A percentile compares a stretch with the other conserved stretches of the same genome.
Conservation (phyloP, 202 grass and related monocot genomes). For the Carex sylvatica region DNA sequence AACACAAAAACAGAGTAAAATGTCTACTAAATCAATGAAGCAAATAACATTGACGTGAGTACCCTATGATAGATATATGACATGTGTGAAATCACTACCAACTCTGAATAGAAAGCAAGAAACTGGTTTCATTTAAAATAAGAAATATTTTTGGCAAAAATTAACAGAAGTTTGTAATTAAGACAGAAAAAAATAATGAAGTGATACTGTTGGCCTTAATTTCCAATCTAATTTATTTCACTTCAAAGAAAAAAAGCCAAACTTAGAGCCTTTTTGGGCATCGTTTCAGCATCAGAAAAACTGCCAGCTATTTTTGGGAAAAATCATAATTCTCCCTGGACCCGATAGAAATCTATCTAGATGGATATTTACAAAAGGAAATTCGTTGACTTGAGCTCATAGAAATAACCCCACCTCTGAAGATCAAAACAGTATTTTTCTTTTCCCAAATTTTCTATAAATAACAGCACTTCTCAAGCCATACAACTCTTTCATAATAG, state of each 20-base stretch:
- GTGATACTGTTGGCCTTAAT: neutral
- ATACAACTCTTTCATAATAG: neutral
- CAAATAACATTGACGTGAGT: neutral
- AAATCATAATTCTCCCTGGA: neutral
- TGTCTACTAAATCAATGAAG: neutral
- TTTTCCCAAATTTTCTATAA: neutral
- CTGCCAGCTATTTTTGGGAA: neutral
- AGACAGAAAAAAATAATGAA: conserved; percentile 7
- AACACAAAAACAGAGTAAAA: neutral
- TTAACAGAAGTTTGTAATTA: neutral
- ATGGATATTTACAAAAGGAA: neutral
- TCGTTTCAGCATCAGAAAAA: neutral
- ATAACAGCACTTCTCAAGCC: neutral
- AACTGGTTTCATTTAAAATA: neutral
- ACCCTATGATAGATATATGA: neutral
- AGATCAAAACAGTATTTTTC: neutral
- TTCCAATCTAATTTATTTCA: neutral
- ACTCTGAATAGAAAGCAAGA: conserved; percentile 4
- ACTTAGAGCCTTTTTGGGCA: neutral
- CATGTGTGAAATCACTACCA: neutral
- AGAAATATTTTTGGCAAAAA: neutral
- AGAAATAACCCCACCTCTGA: neutral
- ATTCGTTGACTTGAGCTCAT: neutral
- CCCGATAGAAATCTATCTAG: neutral
- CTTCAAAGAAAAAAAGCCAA: neutral